Conservation (phyloP, 805 yeast genomes). For the Cyberlindnera mycetangii region DNA sequence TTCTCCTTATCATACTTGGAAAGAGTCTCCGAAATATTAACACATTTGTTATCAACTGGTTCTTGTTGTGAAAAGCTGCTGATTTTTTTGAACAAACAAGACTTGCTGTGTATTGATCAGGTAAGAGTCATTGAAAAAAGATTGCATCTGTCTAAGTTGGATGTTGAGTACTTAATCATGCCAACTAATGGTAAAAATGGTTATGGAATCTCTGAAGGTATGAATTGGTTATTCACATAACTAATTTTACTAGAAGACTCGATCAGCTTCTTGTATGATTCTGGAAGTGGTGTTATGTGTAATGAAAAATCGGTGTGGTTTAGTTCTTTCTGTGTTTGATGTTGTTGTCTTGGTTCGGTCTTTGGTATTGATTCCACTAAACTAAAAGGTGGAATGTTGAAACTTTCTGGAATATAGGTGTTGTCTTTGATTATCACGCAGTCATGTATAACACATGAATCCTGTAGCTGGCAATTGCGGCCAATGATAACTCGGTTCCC, state of each 20-base stretch:
- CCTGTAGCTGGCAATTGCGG: slow-evolving; percentile 34
- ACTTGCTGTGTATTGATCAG: slow-evolving; percentile 8
- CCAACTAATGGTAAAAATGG: slow-evolving; percentile 18
- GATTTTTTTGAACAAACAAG: slow-evolving; percentile 24
- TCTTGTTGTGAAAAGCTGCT: slow-evolving; percentile 17
- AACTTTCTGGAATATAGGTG: slow-evolving; percentile 39
- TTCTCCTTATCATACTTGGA: slow-evolving; percentile 13
- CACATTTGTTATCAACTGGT: slow-evolving; percentile 5
- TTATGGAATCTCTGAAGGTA: slow-evolving; percentile 28
- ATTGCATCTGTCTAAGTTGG: slow-evolving; percentile 7
- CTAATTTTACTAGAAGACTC: slow-evolving; percentile 23
- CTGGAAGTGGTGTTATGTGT: slow-evolving; percentile 22
- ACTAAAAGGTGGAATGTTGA: slow-evolving; percentile 51
- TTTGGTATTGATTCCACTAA: slow-evolving; percentile 30
- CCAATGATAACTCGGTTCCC: slow-evolving; percentile 53
- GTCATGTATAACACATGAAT: slow-evolving; percentile 44
- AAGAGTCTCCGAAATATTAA: slow-evolving; percentile 7
- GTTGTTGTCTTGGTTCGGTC: neutral
- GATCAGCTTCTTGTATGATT: slow-evolving; percentile 29
- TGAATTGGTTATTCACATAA: slow-evolving; percentile 28
- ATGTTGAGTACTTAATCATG: slow-evolving; percentile 18
- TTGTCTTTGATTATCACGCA: slow-evolving; percentile 46
- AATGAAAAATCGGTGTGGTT: slow-evolving; percentile 4
- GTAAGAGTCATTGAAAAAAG: slow-evolving; percentile 15
- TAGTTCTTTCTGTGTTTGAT: neutral